Evolutionary conservation across 306 rosid species (phyloP).

Genomic region (Oxytropis ochrocephala): DNA sequence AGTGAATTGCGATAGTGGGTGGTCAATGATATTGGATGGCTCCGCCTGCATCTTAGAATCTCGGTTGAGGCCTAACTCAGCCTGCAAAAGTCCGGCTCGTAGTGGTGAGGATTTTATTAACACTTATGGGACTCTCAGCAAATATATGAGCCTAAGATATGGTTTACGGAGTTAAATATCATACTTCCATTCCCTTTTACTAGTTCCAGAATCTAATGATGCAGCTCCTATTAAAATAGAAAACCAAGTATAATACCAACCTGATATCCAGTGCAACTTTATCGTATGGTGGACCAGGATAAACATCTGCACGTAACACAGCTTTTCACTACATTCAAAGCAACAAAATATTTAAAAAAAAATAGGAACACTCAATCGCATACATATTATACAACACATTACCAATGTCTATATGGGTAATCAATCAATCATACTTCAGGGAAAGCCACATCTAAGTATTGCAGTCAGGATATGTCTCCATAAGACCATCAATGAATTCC

Average conservation of each 20-base stretch:
- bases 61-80: no score
- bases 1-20: no score
- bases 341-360: not conserved
- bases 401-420: not conserved
- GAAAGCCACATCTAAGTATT: constrained; percentile 90
- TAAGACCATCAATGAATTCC: constrained; percentile 93
- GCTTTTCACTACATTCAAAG: constrained; percentile 74
- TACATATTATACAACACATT: not conserved
- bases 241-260: constrained; percentile 24
- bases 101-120: no score
- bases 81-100: no score
- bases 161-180: not conserved
- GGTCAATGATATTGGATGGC: no score
- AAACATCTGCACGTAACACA: constrained; percentile 84
- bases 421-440: constrained; percentile 49
- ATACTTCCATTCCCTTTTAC: not conserved
- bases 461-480: constrained; percentile 87
- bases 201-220: not conserved
- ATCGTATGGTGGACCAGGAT: constrained; percentile 46
- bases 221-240: not conserved
- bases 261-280: constrained; percentile 97
- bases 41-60: no score
- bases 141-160: not conserved
- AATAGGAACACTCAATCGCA: not conserved
- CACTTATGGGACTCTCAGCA: no score